These are phyloP conservation scores for Chlorokybus atmophyticus DNA, from an alignment of 139 green algal species.

Conservation along the genomic window DNA sequence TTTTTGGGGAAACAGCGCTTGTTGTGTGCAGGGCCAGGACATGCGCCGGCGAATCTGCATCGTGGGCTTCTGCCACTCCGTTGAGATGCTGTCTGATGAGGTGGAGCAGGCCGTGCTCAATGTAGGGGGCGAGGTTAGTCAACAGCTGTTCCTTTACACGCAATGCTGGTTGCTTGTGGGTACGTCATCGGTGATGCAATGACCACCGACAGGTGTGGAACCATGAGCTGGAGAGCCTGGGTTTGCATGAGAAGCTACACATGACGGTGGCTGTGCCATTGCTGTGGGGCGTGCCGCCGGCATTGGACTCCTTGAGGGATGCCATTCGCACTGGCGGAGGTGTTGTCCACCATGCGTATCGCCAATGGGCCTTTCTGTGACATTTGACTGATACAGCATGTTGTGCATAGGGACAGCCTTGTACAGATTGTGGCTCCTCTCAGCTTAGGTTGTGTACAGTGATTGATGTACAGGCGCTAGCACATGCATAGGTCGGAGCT, in stretches of 20 bases:
- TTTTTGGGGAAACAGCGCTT: background rate
- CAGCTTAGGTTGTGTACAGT: too few species aligned
- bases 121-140: conserved; percentile 22
- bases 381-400: too few species aligned
- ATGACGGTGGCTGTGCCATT: conserved; percentile 54
- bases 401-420: too few species aligned
- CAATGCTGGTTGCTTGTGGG: too few species aligned
- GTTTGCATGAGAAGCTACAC: conserved; percentile 44
- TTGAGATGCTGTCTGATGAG: conserved; percentile 35
- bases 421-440: too few species aligned
- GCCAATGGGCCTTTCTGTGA: conserved; percentile 12
- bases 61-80: conserved; percentile 54
- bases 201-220: conserved; percentile 35
- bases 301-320: conserved; percentile 44
- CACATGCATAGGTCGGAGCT: too few species aligned
- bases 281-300: conserved; percentile 61
- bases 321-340: conserved; percentile 26
- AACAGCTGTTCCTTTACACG: too few species aligned
- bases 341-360: conserved; percentile 27
- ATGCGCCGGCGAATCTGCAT: conserved; percentile 39
- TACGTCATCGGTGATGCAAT: conserved; percentile 38
- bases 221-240: conserved; percentile 28
- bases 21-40: conserved; percentile 35
- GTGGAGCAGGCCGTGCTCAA: conserved; percentile 29
- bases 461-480: too few species aligned